Base-by-base conservation (phyloP, 495 filamentous ascomycete genomes). In the Penicillium roqueforti region DNA sequence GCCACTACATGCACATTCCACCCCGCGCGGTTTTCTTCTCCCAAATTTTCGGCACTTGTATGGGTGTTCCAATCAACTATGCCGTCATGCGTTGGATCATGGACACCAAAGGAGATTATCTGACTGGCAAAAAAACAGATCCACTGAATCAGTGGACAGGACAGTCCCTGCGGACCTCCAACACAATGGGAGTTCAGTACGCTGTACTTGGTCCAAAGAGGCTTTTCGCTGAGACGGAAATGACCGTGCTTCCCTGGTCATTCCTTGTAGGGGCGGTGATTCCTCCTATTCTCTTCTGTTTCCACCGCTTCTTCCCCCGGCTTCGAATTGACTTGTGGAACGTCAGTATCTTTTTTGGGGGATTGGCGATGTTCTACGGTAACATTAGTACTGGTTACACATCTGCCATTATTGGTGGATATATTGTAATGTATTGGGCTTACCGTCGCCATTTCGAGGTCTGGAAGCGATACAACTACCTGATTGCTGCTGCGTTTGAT, bases 61-160 rank as follows among this genome's bases (percentile, higher is more conserved):
- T 75, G 56, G 72, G 70, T 7, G 63, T 71, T n/a, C 69, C 74
- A 6, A 64, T 74, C 25, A 75, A 77, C 56, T 69, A 75, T 42
- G 73, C 61, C 18, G 75, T 79, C 22, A 70, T 75, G 37, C 70
- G 72, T 23, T 77, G 73, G 74, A 65, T 76, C 16, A 58, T 79
- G 38, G 66, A 73, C 53, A 71, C 74, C 3, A 82, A 83, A 56
- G 67, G 70, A 29, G 76, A 80, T 20, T 82, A 80, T 45, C 53
- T 84, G 22, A 75, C 75, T 0, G 80, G 79, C 13, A 65, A 62
- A 18, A 69, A 75, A 41, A 68, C 57, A 1, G 80, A 84, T 46
- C 78, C 79, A 0, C 69, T 79, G 1, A 72, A 76, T 53, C 80
- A 83, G 51, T 84, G 80, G 81, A 82, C 79, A 0, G 79, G 76